Percentiles rank a stretch among this genome's conserved stretches.
Evolutionary conservation across 768 basidiomycete genomes (phyloP).

Genomic region (Lactarius psammicola): DNA sequence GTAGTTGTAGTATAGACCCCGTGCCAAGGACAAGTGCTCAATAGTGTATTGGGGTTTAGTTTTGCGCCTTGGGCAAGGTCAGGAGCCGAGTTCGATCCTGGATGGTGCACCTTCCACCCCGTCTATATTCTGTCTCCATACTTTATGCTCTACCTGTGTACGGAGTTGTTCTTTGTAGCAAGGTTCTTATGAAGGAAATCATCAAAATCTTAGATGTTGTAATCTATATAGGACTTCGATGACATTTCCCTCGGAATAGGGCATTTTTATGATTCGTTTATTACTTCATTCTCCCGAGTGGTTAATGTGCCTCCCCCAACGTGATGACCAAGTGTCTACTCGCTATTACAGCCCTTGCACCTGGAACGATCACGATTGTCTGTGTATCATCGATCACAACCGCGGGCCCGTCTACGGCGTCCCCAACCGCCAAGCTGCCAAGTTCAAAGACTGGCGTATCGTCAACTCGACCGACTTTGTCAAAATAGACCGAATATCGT

Average conservation of each 20-base stretch:
- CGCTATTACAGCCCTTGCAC: conserved; percentile 61
- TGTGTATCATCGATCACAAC: conserved; percentile 96
- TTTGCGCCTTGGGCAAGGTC: conserved; percentile 5
- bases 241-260: not conserved
- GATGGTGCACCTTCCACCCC: conserved; percentile 30
- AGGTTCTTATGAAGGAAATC: too few species aligned
- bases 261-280: not conserved
- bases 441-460: conserved; percentile 81
- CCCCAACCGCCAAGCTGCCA: conserved; percentile 62
- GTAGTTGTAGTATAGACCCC: not conserved
- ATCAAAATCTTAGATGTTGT: not conserved
- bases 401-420: conserved; percentile 77
- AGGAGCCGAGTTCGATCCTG: conserved; percentile 47
- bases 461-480: conserved; percentile 68
- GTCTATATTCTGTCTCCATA: not conserved
- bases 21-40: not conserved
- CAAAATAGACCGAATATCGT: conserved; percentile 75
- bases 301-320: conserved; percentile 32
- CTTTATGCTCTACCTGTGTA: not conserved
- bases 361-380: conserved; percentile 86
- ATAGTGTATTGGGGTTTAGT: conserved; percentile 21
- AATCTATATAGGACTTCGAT: not conserved
- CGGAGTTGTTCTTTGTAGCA: not conserved
- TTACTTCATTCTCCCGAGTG: not conserved
- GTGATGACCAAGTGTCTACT: conserved; percentile 65